Conservation (phyloP, 257 asterid species). For the Paraleonurus japonicus region DNA sequence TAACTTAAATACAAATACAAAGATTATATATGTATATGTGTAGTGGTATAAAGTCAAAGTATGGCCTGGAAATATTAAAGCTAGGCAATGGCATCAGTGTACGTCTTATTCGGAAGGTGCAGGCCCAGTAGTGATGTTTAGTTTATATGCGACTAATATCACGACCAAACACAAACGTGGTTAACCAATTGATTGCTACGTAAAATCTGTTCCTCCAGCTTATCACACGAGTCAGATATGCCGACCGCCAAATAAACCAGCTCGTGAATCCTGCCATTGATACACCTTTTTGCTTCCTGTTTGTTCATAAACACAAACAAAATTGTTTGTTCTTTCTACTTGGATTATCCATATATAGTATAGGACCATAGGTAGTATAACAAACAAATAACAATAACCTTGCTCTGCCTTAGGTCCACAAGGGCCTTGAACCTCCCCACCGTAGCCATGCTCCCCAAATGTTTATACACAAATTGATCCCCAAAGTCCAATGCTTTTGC, state of each 20-base stretch:
- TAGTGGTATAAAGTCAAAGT: too few species aligned
- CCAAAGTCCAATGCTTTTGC: constrained; percentile 60
- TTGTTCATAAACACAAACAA: background rate
- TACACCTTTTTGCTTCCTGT: constrained; percentile 80
- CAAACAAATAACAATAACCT: constrained; percentile 55
- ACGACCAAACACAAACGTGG: constrained; percentile 85
- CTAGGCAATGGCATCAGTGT: too few species aligned
- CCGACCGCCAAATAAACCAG: constrained; percentile 96
- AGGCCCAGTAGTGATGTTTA: background rate
- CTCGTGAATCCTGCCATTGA: constrained; percentile 80
- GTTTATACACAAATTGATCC: constrained; percentile 64
- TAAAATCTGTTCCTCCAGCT: constrained; percentile 97
- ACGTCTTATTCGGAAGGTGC: too few species aligned
- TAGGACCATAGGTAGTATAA: too few species aligned
- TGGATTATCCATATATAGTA: too few species aligned
- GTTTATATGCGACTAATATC: constrained; percentile 76
- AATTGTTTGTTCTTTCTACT: too few species aligned
- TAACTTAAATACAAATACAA: too few species aligned
- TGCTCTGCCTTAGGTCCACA: constrained; percentile 95
- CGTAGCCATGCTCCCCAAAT: constrained; percentile 96
- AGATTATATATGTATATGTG: too few species aligned
- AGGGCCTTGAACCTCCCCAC: constrained; percentile 93
- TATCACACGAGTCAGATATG: constrained; percentile 84
- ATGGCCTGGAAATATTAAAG: too few species aligned
- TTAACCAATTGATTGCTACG: constrained; percentile 79